phyloP scores from a whole-genome alignment of 768 basidiomycete genomes.

The Pisolithus albus region DNA sequence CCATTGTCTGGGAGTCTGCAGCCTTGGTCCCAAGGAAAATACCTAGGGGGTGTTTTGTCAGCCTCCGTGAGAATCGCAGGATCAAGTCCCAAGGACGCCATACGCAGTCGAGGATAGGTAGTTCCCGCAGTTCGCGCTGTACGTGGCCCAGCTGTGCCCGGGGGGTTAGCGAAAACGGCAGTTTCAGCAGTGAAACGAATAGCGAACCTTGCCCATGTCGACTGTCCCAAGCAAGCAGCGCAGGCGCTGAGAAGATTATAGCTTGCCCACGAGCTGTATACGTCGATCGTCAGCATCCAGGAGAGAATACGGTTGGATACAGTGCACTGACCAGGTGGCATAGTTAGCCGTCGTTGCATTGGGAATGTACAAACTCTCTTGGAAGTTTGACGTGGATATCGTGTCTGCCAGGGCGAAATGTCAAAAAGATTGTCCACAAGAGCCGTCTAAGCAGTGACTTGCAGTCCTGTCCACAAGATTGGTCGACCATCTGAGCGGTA shows the following conservation, averaged over 20 bases:
- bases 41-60: constrained; percentile 7
- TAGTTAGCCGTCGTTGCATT: constrained; percentile 7
- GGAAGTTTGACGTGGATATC: constrained; percentile 10
- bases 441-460: not conserved
- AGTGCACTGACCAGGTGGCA: constrained; percentile 20
- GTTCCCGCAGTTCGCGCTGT: constrained; percentile 12
- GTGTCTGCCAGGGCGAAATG: constrained; percentile 7
- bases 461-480: constrained; percentile 14
- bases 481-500: constrained; percentile 13
- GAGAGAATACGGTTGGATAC: not conserved
- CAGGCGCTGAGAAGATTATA: constrained; percentile 27
- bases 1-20: constrained; percentile 2
- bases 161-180: constrained; percentile 1
- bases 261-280: constrained; percentile 22
- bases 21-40: constrained; percentile 14
- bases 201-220: constrained; percentile 11
- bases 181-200: not conserved
- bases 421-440: not conserved
- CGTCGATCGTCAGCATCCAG: constrained; percentile 2
- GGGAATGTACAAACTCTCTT: constrained; percentile 16
- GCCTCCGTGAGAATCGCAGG: not conserved
- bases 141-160: constrained; percentile 17
- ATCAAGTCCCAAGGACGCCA: not conserved
- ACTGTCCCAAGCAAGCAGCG: constrained; percentile 10
- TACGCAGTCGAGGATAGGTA: constrained; percentile 15